Percentiles rank a stretch among this genome's conserved stretches.
Evolutionary conservation across 352 stramenopile species (phyloP).

Genomic region (Salisapilia sapeloensis): DNA sequence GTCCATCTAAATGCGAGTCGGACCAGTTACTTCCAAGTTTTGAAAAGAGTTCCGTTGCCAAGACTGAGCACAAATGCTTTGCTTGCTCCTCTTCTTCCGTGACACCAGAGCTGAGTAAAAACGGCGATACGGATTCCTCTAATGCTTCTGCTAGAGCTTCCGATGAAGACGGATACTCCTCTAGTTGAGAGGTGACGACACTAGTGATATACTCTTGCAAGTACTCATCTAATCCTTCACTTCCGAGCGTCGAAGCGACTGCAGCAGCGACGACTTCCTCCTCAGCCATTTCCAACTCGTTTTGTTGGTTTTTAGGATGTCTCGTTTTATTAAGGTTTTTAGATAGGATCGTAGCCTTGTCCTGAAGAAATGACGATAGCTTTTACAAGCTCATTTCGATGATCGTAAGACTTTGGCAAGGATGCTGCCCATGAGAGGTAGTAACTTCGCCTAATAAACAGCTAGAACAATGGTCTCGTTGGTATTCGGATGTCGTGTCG

Average conservation of each 20-base stretch:
- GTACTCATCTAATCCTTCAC: constrained; percentile 35
- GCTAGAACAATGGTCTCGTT: constrained; percentile 30
- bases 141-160: constrained; percentile 22
- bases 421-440: constrained; percentile 15
- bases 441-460: constrained; percentile 24
- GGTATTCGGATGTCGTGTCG: constrained; percentile 26
- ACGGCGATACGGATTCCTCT: constrained; percentile 44
- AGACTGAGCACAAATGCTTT: constrained; percentile 13
- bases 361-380: too few species aligned
- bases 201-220: constrained; percentile 56
- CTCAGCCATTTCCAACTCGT: too few species aligned
- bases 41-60: constrained; percentile 19
- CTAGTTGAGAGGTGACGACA: constrained; percentile 27
- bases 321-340: too few species aligned
- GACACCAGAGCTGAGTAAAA: constrained; percentile 40
- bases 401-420: too few species aligned
- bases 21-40: constrained; percentile 9
- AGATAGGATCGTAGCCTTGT: too few species aligned
- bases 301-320: too few species aligned
- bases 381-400: too few species aligned
- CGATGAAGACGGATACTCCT: constrained; percentile 13
- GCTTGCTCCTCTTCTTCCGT: constrained; percentile 21
- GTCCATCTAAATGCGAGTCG: constrained; percentile 4
- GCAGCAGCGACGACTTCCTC: constrained; percentile 28
- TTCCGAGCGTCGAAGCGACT: constrained; percentile 29